Evolutionary conservation across 2,329 filamentous ascomycete species (phyloP).

Genomic region (Ophiostoma piceae): DNA sequence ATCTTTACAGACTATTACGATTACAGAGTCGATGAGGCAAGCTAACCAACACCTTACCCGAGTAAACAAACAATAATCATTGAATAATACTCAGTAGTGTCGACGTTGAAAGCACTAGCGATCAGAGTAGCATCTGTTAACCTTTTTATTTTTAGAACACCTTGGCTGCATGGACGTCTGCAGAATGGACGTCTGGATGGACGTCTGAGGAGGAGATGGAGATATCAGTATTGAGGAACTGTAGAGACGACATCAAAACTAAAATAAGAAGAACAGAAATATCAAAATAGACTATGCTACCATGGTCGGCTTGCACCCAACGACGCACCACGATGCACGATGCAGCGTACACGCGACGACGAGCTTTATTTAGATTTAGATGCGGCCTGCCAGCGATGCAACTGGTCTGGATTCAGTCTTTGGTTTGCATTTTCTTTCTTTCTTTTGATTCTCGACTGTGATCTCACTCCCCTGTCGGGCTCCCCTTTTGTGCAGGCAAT

Average conservation of each 20-base stretch:
- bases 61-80: no score
- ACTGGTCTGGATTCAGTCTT: neutral
- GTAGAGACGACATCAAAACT: neutral
- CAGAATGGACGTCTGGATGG: neutral
- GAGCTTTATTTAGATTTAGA: slow-evolving; percentile 4
- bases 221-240: neutral
- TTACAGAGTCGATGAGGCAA: no score
- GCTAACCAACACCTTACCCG: no score
- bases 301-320: neutral
- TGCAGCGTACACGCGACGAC: no score
- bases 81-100: no score
- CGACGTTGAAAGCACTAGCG: neutral
- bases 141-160: slow-evolving; percentile 13
- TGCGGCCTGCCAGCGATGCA: neutral
- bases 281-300: neutral
- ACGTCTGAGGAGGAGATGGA: neutral
- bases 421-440: neutral
- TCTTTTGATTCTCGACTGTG: neutral
- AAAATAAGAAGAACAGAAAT: neutral
- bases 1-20: no score
- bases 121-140: neutral
- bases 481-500: slow-evolving; percentile 10
- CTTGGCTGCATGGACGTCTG: neutral
- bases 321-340: neutral
- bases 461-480: neutral